Base-by-base conservation (phyloP, 345 rosid genomes). In the Ricinus communis region DNA sequence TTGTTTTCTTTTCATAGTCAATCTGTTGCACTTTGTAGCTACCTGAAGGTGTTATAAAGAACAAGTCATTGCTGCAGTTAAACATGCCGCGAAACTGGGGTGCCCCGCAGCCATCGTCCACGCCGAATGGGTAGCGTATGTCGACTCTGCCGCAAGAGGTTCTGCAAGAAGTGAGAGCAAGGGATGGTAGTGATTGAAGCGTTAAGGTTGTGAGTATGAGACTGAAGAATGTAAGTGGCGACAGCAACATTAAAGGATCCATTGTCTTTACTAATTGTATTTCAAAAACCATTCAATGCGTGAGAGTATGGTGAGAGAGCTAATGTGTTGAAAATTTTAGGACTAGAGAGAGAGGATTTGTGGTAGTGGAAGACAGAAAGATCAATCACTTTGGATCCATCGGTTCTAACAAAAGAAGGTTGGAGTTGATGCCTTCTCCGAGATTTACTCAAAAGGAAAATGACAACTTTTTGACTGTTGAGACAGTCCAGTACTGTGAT, bases 81-180 rank as follows among this genome's bases (percentile, higher is more conserved):
- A 94, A 74, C 91, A 88, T 87, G 66, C 65, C 77, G 36, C 88
- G 83, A 81, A 82, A 90, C 72, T 89, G 93, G 0, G 91, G 89
- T 1, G 98, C 87, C 54, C 98, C 98, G 64, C 98, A 94, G 1
- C 98, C 98, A 10, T 86, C 88, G 66, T 90, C 96, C 69, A 94
- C 63, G 45, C 88, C 93, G 59, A 94, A 94, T 0, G 98, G 98
- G 84, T 90, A 94, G 73, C 80, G 82, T 64, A 94, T 83, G 18
- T 86, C 68, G 46, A 87, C 80, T 85, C 41, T 73, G 74, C 93
- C 95, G 76, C 98, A 94, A 47, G 75, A 59, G 58, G 79, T 68
- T 36, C 90, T 84, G 83, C 98, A 94, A 7, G 72, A 36, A 4
- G 65, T 22, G 53, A 51, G 55, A 22, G 58, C 22, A 8, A 19